Evolutionary conservation across 768 basidiomycete genomes (phyloP), one percentile per base, ranked within the genome.

Genomic region (Austroboletus festivus): DNA sequence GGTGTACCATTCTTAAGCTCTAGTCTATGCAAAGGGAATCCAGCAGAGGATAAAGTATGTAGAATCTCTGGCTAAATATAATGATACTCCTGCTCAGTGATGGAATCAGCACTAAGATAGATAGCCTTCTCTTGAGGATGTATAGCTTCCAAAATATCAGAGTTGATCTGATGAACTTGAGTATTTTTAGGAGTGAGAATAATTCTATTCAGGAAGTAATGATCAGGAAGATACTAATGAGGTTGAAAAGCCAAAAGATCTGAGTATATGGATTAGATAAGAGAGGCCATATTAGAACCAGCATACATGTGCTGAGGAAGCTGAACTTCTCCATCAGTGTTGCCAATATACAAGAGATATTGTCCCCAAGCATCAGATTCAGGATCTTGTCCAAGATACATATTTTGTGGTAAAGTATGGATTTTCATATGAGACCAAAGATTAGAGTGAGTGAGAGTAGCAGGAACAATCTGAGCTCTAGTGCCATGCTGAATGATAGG

Each of bases 401-500:
- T 79, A 53, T 79, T 78, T 26, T 63, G 47, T 2, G 31, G 46
- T 3, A 78, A 65, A 31, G 65, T 54, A 2, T 74, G 54, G 10
- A 73, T 44, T 5, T 52, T 15, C 24, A 75, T 57, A 5, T 39
- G 34, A 3, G 30, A 20, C 76, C 78, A 80, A 0, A 80, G 55
- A 10, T 52, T 21, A 18, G 74, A 78, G 8, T 56, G 42, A 19
- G 57, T 61, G 0, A 78, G 52, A 4, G 61, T 62, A 1, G 71
- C 70, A 50, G 50, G 51, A 4, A 77, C 61, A 58, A 76, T 73
- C 12, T 74, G 62, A 31, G 61, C 60, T 20, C 67, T 44, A 0
- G 65, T 59, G 2, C 74, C 76, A 49, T 64, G 57, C 0, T 53
- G 55, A 8, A 79, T 60, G 0, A 80, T 72, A 34, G 76, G 77